Conservation (phyloP, 768 basidiomycete species). For the Lactifluus hygrophoroides region DNA sequence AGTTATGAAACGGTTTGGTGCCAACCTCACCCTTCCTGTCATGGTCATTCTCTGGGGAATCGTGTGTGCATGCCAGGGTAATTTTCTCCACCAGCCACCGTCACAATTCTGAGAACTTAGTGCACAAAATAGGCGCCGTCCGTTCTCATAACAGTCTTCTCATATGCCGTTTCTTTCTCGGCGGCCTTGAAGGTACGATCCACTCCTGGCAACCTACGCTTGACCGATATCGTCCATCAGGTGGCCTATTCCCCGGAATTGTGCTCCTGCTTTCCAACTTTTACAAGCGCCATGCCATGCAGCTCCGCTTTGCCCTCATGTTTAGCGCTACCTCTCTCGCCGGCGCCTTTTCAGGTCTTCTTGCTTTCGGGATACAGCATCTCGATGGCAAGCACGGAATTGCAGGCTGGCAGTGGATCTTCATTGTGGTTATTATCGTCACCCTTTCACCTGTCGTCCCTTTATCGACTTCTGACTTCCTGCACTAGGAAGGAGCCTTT, state of each 20-base stretch:
- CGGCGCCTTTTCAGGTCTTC: constrained; percentile 54
- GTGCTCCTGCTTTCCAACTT: constrained; percentile 25
- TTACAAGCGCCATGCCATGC: constrained; percentile 25
- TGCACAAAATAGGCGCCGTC: constrained; percentile 32
- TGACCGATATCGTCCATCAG: background rate
- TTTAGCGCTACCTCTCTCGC: constrained; percentile 40
- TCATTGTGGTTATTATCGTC: constrained; percentile 43
- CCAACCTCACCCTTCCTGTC: constrained; percentile 52
- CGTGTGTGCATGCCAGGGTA: constrained; percentile 54
- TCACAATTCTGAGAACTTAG: background rate
- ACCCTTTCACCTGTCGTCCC: background rate
- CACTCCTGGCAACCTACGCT: background rate
- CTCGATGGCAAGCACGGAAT: constrained; percentile 46
- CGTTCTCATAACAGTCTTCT: constrained; percentile 45
- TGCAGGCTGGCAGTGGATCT: constrained; percentile 62
- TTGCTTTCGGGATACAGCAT: constrained; percentile 51
- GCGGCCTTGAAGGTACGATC: constrained; percentile 46
- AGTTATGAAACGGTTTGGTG: constrained; percentile 36
- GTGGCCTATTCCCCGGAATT: constrained; percentile 39
- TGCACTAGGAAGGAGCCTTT: constrained; percentile 51
- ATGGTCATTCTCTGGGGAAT: constrained; percentile 65
- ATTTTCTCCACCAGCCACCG: background rate
- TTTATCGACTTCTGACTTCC: background rate
- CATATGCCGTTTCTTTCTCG: constrained; percentile 40
- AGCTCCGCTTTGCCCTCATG: constrained; percentile 34